Evolutionary conservation across 805 yeast genomes (phyloP).

Genomic region (Hagleromyces aurorensis): DNA sequence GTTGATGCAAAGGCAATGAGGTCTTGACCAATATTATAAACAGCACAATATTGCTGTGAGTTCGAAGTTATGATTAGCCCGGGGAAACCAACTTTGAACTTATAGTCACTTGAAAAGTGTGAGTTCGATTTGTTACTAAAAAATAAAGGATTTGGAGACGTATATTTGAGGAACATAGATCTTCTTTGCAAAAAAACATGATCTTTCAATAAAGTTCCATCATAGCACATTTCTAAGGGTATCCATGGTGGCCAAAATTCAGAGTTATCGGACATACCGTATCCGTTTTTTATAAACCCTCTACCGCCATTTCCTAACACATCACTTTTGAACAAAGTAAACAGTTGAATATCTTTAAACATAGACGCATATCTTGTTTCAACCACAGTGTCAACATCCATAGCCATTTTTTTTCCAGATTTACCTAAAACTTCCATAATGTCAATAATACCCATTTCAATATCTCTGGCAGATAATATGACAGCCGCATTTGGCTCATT

Average conservation of each 20-base stretch:
- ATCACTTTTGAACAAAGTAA: constrained; percentile 40
- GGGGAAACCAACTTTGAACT: constrained; percentile 34
- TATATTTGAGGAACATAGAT: constrained; percentile 42
- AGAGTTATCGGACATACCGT: constrained; percentile 22
- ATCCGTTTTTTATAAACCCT: constrained; percentile 25
- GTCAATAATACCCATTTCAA: constrained; percentile 47
- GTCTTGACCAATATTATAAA: constrained; percentile 43
- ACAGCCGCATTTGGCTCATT: constrained; percentile 41
- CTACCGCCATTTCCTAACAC: constrained; percentile 25
- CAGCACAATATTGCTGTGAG: constrained; percentile 47
- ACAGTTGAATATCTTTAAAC: constrained; percentile 48
- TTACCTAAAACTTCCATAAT: constrained; percentile 34
- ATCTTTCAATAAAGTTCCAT: constrained; percentile 35
- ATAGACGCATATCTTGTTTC: constrained; percentile 52
- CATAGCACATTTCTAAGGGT: constrained; percentile 55
- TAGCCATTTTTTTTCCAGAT: constrained; percentile 20
- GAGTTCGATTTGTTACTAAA: constrained; percentile 28
- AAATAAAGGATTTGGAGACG: constrained; percentile 46
- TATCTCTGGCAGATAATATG: constrained; percentile 47
- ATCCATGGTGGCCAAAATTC: constrained; percentile 59
- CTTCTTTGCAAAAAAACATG: constrained; percentile 44
- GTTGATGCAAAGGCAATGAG: constrained; percentile 33
- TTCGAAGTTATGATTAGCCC: constrained; percentile 46
- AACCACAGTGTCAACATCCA: constrained; percentile 33
- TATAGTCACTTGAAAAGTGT: constrained; percentile 24